phyloP scores from a whole-genome alignment of 179 eudicot genomes.

The Corrigiola litoralis region DNA sequence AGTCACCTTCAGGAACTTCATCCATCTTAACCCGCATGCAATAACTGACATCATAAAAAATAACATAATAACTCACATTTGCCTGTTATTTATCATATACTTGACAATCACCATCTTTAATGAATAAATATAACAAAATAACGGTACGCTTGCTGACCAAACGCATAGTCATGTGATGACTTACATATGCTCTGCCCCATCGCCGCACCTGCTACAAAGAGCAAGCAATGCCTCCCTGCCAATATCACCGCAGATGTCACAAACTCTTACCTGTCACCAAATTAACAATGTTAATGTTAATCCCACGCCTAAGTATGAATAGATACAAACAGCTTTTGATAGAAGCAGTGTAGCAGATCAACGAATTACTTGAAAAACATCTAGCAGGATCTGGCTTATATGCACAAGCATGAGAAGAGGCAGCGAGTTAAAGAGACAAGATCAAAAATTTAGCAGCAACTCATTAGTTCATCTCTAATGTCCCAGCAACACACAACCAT shows the following conservation, averaged over 20 bases:
- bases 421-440: neutral
- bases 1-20: slow-evolving; percentile 34
- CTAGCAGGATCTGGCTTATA: neutral
- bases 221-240: slow-evolving; percentile 43
- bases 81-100: neutral
- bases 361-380: neutral
- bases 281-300: slow-evolving; percentile 12
- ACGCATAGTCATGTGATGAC: slow-evolving; percentile 1
- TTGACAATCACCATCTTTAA: neutral
- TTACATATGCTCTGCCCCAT: slow-evolving; percentile 53
- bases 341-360: neutral
- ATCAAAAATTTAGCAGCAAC: neutral
- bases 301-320: neutral
- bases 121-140: neutral
- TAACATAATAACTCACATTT: neutral
- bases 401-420: neutral
- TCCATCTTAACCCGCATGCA: slow-evolving; percentile 46
- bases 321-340: neutral
- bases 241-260: slow-evolving; percentile 50
- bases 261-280: slow-evolving; percentile 28
- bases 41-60: slow-evolving; percentile 27
- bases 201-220: slow-evolving; percentile 44
- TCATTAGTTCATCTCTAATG: neutral
- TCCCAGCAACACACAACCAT: neutral
- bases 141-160: neutral